Conservation (phyloP, 2,329 filamentous ascomycete species). For the Neofusicoccum kwambonambiense region DNA sequence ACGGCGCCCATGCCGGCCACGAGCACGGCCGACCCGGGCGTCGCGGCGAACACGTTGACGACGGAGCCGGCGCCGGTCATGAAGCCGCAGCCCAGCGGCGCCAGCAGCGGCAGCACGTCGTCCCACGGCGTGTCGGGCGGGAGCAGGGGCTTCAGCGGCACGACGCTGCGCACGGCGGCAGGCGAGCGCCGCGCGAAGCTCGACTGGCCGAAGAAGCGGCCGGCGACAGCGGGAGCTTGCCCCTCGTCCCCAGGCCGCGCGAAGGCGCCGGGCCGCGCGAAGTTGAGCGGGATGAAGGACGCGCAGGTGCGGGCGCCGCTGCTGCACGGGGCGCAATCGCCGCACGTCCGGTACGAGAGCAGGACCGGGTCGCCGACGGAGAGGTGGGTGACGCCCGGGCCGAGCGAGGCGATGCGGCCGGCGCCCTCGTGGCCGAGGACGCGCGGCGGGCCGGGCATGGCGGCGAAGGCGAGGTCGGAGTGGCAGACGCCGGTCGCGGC, state of each 20-base stretch:
- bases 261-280: not conserved
- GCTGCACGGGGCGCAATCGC: not conserved
- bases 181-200: conserved; percentile 19
- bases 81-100: conserved; percentile 48
- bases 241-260: not conserved
- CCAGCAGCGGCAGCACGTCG: conserved; percentile 40
- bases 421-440: conserved; percentile 55
- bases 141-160: not conserved
- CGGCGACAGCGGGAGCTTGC: not conserved
- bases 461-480: conserved; percentile 50
- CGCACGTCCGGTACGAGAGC: conserved; percentile 23
- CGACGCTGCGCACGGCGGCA: conserved; percentile 19
- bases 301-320: not conserved
- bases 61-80: conserved; percentile 46
- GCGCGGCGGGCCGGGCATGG: conserved; percentile 28
- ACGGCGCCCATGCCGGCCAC: conserved; percentile 50
- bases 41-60: conserved; percentile 33
- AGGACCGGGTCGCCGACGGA: conserved; percentile 45
- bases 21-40: conserved; percentile 37
- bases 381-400: conserved; percentile 40
- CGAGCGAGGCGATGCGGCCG: conserved; percentile 47
- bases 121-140: conserved; percentile 22
- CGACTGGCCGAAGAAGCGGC: conserved; percentile 24
- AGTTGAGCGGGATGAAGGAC: not conserved
- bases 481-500: conserved; percentile 55